phyloP scores from a whole-genome alignment of 2,329 filamentous ascomycete species.

The Mycocentrospora acerina region DNA sequence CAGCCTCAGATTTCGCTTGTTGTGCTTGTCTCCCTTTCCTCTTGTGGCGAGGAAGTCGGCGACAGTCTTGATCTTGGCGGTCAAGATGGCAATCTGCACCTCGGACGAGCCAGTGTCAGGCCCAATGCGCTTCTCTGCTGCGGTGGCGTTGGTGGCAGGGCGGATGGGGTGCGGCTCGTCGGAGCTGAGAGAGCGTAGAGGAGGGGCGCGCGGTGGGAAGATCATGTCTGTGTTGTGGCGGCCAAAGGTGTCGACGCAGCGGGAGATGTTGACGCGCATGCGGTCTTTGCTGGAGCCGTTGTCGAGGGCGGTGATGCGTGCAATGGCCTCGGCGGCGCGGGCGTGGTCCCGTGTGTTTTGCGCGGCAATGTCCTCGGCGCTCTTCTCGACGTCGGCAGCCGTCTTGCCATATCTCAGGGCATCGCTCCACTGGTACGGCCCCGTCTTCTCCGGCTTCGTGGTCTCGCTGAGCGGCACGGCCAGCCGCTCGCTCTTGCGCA shows the following conservation, averaged over 20 bases:
- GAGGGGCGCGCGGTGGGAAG: conserved; percentile 61
- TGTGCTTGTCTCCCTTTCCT: conserved; percentile 85
- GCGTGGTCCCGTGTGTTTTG: conserved; percentile 51
- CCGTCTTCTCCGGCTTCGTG: conserved; percentile 3
- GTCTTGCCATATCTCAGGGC: conserved; percentile 3
- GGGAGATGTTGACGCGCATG: conserved; percentile 77
- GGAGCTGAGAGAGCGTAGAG: conserved; percentile 50
- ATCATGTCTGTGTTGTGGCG: conserved; percentile 80
- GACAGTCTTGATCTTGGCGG: conserved; percentile 84
- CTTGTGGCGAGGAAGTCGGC: conserved; percentile 69
- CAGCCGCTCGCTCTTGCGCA: conserved; percentile 68
- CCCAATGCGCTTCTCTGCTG: conserved; percentile 64
- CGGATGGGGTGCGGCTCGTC: conserved; percentile 47
- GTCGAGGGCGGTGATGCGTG: conserved; percentile 74
- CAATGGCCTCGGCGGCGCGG: conserved; percentile 73
- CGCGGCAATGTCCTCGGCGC: conserved; percentile 23
- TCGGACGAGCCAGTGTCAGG: conserved; percentile 93
- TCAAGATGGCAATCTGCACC: conserved; percentile 96
- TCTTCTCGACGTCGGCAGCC: conserved; percentile 6
- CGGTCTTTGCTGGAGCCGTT: conserved; percentile 79
- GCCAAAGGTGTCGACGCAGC: conserved; percentile 85
- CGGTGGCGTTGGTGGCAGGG: conserved; percentile 40
- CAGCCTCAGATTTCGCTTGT: conserved; percentile 84
- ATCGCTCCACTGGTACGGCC: conserved; percentile 10
- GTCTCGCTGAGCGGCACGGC: conserved; percentile 55